Conservation (phyloP, 2,329 filamentous ascomycete species). For the Endoconidiophora polonica region DNA sequence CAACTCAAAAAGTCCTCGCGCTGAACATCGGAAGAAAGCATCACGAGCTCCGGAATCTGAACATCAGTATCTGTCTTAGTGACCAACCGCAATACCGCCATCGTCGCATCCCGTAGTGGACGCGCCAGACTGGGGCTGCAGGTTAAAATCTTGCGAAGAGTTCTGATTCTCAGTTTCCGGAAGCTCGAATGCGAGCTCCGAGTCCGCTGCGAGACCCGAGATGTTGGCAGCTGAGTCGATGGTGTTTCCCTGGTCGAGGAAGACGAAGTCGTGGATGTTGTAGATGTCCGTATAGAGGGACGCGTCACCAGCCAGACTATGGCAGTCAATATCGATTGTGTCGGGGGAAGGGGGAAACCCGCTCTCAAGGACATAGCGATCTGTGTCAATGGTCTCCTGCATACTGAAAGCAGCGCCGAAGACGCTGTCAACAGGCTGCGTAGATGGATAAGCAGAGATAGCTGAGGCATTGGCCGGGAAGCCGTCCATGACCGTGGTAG, state of each 20-base stretch:
- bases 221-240: slow-evolving; percentile 29
- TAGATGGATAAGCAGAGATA: slow-evolving; percentile 29
- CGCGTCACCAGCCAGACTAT: slow-evolving; percentile 49
- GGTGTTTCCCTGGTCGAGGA: slow-evolving; percentile 34
- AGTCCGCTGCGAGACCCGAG: slow-evolving; percentile 35
- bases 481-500: slow-evolving; percentile 25
- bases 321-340: slow-evolving; percentile 46
- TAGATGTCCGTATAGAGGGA: slow-evolving; percentile 31
- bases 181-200: slow-evolving; percentile 34
- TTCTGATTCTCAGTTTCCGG: slow-evolving; percentile 42
- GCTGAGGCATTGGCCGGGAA: slow-evolving; percentile 1
- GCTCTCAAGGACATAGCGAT: slow-evolving; percentile 63
- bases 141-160: slow-evolving; percentile 50
- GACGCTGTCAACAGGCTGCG: slow-evolving; percentile 47
- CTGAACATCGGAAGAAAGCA: slow-evolving; percentile 21
- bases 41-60: slow-evolving; percentile 24
- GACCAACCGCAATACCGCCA: slow-evolving; percentile 55
- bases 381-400: slow-evolving; percentile 52
- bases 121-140: slow-evolving; percentile 59
- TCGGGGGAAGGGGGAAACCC: slow-evolving; percentile 59
- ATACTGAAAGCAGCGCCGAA: slow-evolving; percentile 52
- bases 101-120: slow-evolving; percentile 58
- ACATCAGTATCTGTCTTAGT: slow-evolving; percentile 36
- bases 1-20: slow-evolving; percentile 23
- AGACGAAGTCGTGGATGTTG: slow-evolving; percentile 35